Percentiles rank a stretch among this genome's conserved stretches.
These are phyloP conservation scores for Globisporangium spinosum DNA, from an alignment of 352 stramenopile genomes.

Conservation along the genomic window DNA sequence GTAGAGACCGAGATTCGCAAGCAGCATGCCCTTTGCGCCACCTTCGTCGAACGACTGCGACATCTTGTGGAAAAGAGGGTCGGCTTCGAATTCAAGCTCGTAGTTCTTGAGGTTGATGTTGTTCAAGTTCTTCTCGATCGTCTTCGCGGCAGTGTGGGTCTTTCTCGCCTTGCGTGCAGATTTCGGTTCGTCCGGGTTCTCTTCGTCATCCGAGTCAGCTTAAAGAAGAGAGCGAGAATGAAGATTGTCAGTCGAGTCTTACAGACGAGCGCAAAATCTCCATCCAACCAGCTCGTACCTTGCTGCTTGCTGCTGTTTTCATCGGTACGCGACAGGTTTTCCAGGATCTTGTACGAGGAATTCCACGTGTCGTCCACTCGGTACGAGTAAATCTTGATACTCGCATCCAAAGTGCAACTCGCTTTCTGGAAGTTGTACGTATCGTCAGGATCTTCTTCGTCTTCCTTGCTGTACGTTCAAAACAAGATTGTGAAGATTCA, in stretches of 20 bases:
- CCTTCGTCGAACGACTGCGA: constrained; percentile 91
- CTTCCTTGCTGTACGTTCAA: constrained; percentile 14
- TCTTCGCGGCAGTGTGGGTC: constrained; percentile 42
- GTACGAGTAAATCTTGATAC: constrained; percentile 99
- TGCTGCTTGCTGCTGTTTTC: constrained; percentile 37
- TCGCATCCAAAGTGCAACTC: constrained; percentile 97
- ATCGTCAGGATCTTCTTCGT: constrained; percentile 39
- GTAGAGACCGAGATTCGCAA: constrained; percentile 90
- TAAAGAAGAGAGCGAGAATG: not conserved
- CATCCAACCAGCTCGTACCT: constrained; percentile 14
- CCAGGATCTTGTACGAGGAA: constrained; percentile 96
- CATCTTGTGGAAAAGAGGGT: constrained; percentile 93
- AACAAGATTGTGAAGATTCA: not conserved
- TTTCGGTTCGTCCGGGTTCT: constrained; percentile 27
- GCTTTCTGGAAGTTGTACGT: constrained; percentile 97
- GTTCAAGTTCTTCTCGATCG: constrained; percentile 86
- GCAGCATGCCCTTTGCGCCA: constrained; percentile 88
- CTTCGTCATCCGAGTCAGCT: constrained; percentile 26
- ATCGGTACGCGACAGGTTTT: constrained; percentile 92
- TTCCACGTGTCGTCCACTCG: constrained; percentile 97
- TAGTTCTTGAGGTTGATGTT: constrained; percentile 87
- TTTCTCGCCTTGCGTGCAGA: constrained; percentile 42
- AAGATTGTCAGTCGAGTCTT: not conserved
- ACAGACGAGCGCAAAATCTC: not conserved
- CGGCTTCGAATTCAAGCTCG: constrained; percentile 85